These are phyloP conservation scores for Cercospora citrullina DNA, from an alignment of 2,329 filamentous ascomycete genomes.

Conservation along the genomic window DNA sequence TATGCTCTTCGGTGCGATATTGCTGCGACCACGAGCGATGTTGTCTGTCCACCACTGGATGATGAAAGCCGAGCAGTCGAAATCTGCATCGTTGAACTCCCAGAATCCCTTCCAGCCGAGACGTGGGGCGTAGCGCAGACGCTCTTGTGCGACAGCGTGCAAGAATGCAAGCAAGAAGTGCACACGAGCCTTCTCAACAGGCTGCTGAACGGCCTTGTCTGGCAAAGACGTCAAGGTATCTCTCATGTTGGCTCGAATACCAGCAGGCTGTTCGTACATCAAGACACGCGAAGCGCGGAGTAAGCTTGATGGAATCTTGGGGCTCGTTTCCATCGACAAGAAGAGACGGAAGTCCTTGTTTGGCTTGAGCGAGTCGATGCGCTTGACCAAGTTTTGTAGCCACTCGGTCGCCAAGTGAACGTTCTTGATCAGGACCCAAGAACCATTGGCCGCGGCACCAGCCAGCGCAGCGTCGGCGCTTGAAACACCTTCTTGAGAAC, in stretches of 20 bases:
- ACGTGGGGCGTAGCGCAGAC: constrained; percentile 87
- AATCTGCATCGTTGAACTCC: constrained; percentile 99
- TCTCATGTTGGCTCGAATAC: constrained; percentile 97
- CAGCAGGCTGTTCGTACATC: constrained; percentile 97
- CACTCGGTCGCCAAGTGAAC: constrained; percentile 94
- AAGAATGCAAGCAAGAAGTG: constrained; percentile 92
- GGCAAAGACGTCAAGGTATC: constrained; percentile 79
- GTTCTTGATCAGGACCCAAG: constrained; percentile 98
- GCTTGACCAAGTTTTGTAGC: constrained; percentile 96
- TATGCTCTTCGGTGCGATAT: constrained; percentile 88
- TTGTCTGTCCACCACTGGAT: constrained; percentile 92
- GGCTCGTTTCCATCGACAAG: constrained; percentile 95
- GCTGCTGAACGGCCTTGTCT: constrained; percentile 66
- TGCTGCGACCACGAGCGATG: constrained; percentile 80
- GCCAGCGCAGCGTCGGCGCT: constrained; percentile 94
- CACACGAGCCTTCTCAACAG: constrained; percentile 84
- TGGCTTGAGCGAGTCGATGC: constrained; percentile 91
- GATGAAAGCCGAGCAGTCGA: constrained; percentile 95
- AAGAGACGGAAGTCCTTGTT: constrained; percentile 92
- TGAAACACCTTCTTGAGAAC: constrained; percentile 88
- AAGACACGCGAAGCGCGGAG: constrained; percentile 89
- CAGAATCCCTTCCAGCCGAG: constrained; percentile 98
- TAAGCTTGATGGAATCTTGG: constrained; percentile 94
- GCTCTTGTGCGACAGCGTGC: constrained; percentile 93
- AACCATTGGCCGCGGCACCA: constrained; percentile 85